Conservation (phyloP, 2,329 filamentous ascomycete genomes). For the Thielaviopsis ethacetica region DNA sequence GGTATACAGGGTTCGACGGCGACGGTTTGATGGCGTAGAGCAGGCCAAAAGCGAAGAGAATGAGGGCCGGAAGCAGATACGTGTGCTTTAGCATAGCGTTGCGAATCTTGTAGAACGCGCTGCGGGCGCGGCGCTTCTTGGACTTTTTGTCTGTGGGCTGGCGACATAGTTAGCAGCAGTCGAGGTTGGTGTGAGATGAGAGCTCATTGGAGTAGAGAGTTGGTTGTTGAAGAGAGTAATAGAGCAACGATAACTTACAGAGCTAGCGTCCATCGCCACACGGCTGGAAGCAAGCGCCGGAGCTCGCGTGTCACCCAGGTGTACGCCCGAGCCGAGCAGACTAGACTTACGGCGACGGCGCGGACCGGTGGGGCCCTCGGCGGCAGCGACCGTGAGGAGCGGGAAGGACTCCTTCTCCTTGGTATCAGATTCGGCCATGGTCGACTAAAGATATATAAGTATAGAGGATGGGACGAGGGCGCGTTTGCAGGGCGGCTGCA, state of each 20-base stretch:
- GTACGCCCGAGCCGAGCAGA: slow-evolving; percentile 34
- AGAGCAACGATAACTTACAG: slow-evolving; percentile 4
- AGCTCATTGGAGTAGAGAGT: not conserved
- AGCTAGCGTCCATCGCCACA: slow-evolving; percentile 24
- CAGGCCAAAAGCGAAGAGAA: slow-evolving; percentile 45
- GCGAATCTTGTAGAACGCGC: slow-evolving; percentile 29
- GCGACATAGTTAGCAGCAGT: slow-evolving; percentile 3
- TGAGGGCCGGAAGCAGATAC: slow-evolving; percentile 48
- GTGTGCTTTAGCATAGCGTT: slow-evolving; percentile 45
- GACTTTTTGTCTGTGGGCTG: slow-evolving; percentile 19
- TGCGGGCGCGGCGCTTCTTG: slow-evolving; percentile 39
- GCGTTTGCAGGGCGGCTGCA: not conserved
- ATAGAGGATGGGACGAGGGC: not conserved
- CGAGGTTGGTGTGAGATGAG: not conserved
- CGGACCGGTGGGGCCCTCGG: slow-evolving; percentile 16
- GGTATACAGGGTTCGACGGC: slow-evolving; percentile 60
- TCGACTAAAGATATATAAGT: not conserved
- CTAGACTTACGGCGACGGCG: slow-evolving; percentile 40
- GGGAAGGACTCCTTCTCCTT: not conserved
- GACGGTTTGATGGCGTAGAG: slow-evolving; percentile 63
- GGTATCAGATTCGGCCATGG: not conserved
- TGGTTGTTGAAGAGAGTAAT: not conserved
- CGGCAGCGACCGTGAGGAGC: not conserved
- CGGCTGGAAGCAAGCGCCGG: slow-evolving; percentile 37
- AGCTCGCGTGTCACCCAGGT: slow-evolving; percentile 38